Percentiles rank a stretch among this genome's conserved stretches.
phyloP scores from a whole-genome alignment of 441 rosid species.

The Omphalea diandra region DNA sequence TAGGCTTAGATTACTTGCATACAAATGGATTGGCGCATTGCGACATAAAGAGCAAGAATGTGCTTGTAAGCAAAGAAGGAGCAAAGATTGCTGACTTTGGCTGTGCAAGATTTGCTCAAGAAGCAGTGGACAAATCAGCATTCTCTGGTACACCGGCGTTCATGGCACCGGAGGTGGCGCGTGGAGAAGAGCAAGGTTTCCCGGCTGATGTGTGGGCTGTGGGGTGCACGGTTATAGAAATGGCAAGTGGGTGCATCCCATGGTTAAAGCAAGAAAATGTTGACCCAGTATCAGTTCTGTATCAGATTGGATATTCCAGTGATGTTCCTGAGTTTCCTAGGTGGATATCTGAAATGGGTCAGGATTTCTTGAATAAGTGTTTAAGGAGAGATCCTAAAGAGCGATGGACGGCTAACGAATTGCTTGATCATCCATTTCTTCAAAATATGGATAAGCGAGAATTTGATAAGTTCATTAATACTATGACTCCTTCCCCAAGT shows the following conservation, averaged over 20 bases:
- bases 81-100: constrained; percentile 75
- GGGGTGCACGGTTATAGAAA: constrained; percentile 76
- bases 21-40: constrained; percentile 60
- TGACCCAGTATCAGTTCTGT: constrained; percentile 64
- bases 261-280: constrained; percentile 74
- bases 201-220: constrained; percentile 83
- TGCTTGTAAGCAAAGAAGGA: constrained; percentile 45
- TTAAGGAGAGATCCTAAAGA: constrained; percentile 49
- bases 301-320: constrained; percentile 67
- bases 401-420: constrained; percentile 56
- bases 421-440: constrained; percentile 73
- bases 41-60: constrained; percentile 60
- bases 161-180: constrained; percentile 94
- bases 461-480: constrained; percentile 8
- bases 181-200: constrained; percentile 69
- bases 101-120: constrained; percentile 47
- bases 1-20: constrained; percentile 66
- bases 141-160: constrained; percentile 90
- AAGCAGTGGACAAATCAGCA: constrained; percentile 10
- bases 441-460: constrained; percentile 18
- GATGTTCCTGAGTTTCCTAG: constrained; percentile 63
- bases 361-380: constrained; percentile 67
- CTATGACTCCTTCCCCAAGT: constrained; percentile 53
- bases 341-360: constrained; percentile 54
- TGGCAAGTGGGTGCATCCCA: constrained; percentile 70